phyloP scores from a whole-genome alignment of 2,329 filamentous ascomycete genomes.

The Myotisia sp. region DNA sequence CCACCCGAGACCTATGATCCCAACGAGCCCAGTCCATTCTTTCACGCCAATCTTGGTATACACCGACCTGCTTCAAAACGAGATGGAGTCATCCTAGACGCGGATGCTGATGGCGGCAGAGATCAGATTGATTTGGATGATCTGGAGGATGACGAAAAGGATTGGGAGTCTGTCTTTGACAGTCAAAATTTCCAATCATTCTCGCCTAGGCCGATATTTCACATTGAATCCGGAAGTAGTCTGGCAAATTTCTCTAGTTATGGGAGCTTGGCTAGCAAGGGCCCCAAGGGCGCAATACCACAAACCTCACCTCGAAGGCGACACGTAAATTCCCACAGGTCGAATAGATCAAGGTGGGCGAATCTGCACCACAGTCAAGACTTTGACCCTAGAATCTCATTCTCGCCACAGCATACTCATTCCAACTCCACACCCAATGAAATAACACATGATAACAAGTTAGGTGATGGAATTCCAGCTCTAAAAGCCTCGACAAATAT shows the following conservation, averaged over 20 bases:
- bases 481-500: conserved; percentile 10
- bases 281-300: not conserved
- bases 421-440: no score
- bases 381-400: not conserved
- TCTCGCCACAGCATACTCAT: conserved; percentile 1
- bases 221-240: conserved; percentile 14
- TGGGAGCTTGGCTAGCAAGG: conserved; percentile 10
- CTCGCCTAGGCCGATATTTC: conserved; percentile 4
- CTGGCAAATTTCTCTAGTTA: conserved; percentile 17
- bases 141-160: conserved; percentile 10
- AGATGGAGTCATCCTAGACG: not conserved
- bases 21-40: conserved; percentile 6
- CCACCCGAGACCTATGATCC: conserved; percentile 4
- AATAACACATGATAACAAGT: no score
- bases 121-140: not conserved
- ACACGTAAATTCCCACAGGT: not conserved
- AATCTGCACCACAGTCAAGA: not conserved
- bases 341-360: not conserved
- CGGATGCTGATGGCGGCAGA: not conserved
- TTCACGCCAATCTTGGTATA: conserved; percentile 6
- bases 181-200: conserved; percentile 11
- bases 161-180: conserved; percentile 18
- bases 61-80: not conserved
- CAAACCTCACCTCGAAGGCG: not conserved
- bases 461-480: conserved; percentile 5